A percentile compares a stretch with the other conserved stretches of the same genome.
Conservation (phyloP, 768 basidiomycete species). For the Pleurotus eryngii region DNA sequence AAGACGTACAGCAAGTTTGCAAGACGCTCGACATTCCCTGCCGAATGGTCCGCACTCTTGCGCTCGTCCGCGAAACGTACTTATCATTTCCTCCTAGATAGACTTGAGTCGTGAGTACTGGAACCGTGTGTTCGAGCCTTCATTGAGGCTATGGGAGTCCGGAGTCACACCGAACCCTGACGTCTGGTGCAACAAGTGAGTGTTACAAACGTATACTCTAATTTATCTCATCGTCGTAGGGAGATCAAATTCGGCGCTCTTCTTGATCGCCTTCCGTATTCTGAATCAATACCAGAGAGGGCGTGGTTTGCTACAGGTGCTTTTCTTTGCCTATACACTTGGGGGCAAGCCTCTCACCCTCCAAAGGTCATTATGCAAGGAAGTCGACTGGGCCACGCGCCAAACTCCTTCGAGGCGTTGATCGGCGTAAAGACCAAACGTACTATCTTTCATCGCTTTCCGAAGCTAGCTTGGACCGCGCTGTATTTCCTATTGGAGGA, state of each 20-base stretch:
- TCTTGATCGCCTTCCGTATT: conserved; percentile 52
- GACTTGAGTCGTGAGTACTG: conserved; percentile 92
- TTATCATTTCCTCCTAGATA: conserved; percentile 39
- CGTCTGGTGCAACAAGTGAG: conserved; percentile 84
- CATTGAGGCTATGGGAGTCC: conserved; percentile 69
- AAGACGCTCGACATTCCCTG: conserved; percentile 69
- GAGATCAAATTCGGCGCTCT: conserved; percentile 92
- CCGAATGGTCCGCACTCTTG: conserved; percentile 49
- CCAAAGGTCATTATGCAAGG: conserved; percentile 80
- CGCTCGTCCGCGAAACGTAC: not conserved
- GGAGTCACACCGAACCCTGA: conserved; percentile 92
- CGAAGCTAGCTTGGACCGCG: conserved; percentile 58
- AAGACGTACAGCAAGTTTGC: conserved; percentile 84
- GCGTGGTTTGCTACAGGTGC: conserved; percentile 83
- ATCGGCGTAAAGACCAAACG: conserved; percentile 82
- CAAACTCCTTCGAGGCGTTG: conserved; percentile 49
- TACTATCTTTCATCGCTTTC: conserved; percentile 85
- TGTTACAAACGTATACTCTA: not conserved
- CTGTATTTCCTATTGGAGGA: conserved; percentile 75
- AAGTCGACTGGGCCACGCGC: conserved; percentile 44
- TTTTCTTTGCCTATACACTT: not conserved
- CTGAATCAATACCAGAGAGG: conserved; percentile 22
- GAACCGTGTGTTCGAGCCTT: conserved; percentile 87
- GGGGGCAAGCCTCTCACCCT: not conserved
- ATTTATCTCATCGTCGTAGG: conserved; percentile 31